A percentile compares a stretch with the other conserved stretches of the same genome.
phyloP scores from a whole-genome alignment of 169 alveolate species.

The Cryptosporidium bovis region DNA sequence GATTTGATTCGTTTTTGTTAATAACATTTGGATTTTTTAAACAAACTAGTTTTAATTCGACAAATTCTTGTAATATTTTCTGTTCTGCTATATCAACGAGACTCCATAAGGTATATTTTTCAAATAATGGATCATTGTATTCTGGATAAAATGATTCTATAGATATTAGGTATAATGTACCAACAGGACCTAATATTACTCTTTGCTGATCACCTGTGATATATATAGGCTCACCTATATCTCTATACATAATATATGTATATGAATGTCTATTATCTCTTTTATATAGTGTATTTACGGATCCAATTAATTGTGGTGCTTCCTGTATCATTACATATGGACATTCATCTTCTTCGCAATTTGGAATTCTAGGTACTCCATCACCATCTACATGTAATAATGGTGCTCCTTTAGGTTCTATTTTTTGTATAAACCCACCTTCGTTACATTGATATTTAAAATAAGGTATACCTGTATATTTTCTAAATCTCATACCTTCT shows the following conservation, averaged over 20 bases:
- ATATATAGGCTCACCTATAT: constrained; percentile 58
- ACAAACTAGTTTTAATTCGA: constrained; percentile 25
- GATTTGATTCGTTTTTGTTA: neutral
- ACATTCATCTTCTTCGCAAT: constrained; percentile 55
- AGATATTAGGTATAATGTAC: constrained; percentile 47
- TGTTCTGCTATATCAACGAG: constrained; percentile 45
- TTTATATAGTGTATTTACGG: constrained; percentile 47
- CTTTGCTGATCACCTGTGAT: constrained; percentile 64
- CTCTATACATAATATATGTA: constrained; percentile 59
- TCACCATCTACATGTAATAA: constrained; percentile 50
- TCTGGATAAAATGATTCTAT: constrained; percentile 56
- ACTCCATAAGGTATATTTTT: constrained; percentile 46
- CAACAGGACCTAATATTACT: constrained; percentile 60
- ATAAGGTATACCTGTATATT: constrained; percentile 41
- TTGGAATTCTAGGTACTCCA: constrained; percentile 61
- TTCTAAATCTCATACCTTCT: constrained; percentile 27
- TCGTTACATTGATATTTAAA: constrained; percentile 59
- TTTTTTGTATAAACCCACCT: constrained; percentile 49
- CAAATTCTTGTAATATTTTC: constrained; percentile 45
- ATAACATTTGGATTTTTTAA: constrained; percentile 16
- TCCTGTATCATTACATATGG: constrained; percentile 44
- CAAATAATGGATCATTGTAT: constrained; percentile 25
- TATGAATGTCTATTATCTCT: constrained; percentile 43
- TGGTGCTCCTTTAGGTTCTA: constrained; percentile 63
- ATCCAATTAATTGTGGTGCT: constrained; percentile 46